Evolutionary conservation across 176 grass and related monocot species (phyloP).

Genomic region (Puccinellia tenuiflora): DNA sequence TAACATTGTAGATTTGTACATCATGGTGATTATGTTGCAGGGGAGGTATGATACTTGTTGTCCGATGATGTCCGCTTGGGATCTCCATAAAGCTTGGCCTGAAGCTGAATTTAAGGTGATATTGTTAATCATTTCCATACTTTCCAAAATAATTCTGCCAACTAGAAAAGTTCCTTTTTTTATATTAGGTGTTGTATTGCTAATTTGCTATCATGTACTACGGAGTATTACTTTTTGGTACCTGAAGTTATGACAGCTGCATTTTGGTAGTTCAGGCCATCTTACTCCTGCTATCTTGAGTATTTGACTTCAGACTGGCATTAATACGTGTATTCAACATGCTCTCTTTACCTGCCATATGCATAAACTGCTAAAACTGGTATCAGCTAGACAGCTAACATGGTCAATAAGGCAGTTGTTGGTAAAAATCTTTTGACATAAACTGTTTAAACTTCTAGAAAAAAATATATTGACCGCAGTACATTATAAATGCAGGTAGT

Average conservation of each 20-base stretch:
- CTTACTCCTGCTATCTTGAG: no score
- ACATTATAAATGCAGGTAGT: conserved; percentile 52
- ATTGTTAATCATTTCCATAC: neutral
- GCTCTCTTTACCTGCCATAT: no score
- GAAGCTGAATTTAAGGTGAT: conserved; percentile 87
- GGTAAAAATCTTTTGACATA: no score
- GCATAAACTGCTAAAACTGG: no score
- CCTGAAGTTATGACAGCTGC: neutral
- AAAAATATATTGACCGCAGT: neutral
- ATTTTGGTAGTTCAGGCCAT: neutral
- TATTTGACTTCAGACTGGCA: no score
- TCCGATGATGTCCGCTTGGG: conserved; percentile 98
- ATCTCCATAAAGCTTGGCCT: conserved; percentile 97
- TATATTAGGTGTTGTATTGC: neutral
- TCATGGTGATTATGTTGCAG: conserved; percentile 41
- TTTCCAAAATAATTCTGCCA: neutral
- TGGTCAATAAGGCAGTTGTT: no score
- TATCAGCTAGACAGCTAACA: no score
- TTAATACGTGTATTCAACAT: neutral
- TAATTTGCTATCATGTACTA: neutral
- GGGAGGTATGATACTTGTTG: conserved; percentile 93
- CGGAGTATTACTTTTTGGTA: neutral
- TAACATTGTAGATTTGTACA: neutral
- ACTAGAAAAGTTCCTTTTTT: neutral
- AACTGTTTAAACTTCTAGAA: no score